phyloP scores from a whole-genome alignment of 768 basidiomycete species.

The Pleurotus ostreatus region DNA sequence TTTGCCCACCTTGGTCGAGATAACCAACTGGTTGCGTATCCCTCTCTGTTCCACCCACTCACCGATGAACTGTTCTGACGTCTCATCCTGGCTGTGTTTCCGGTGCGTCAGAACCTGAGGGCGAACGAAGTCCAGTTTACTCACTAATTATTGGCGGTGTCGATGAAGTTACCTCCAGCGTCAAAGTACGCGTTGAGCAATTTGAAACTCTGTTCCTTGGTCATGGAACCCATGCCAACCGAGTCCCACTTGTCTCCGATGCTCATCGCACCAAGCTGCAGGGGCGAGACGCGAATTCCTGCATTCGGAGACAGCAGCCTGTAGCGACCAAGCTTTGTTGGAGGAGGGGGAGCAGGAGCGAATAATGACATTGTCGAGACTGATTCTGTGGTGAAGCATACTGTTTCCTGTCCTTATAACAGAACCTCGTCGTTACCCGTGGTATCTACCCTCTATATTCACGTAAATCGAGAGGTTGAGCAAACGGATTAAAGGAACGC shows the following conservation, averaged over 20 bases:
- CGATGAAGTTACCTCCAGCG: conserved; percentile 39
- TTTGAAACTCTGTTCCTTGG: conserved; percentile 33
- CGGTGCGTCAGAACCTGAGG: not conserved
- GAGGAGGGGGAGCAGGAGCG: conserved; percentile 18
- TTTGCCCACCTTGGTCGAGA: conserved; percentile 37
- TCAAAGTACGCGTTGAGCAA: conserved; percentile 37
- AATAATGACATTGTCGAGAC: not conserved
- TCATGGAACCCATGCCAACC: conserved; percentile 26
- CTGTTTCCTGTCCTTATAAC: no score
- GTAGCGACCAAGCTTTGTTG: conserved; percentile 33
- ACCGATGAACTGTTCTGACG: conserved; percentile 51
- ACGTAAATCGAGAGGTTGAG: no score
- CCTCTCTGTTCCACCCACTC: conserved; percentile 46
- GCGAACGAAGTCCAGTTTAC: not conserved
- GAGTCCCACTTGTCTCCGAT: conserved; percentile 40
- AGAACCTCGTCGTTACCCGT: no score
- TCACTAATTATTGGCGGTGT: conserved; percentile 36
- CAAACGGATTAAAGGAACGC: no score
- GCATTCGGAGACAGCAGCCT: conserved; percentile 36
- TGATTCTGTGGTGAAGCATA: not conserved
- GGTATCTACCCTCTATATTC: no score
- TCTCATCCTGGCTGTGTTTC: conserved; percentile 44
- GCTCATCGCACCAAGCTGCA: conserved; percentile 45
- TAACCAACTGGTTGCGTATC: conserved; percentile 44
- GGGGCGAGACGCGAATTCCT: conserved; percentile 44